Conservation (phyloP, 2,329 filamentous ascomycete genomes). For the Sporothrix humicola region DNA sequence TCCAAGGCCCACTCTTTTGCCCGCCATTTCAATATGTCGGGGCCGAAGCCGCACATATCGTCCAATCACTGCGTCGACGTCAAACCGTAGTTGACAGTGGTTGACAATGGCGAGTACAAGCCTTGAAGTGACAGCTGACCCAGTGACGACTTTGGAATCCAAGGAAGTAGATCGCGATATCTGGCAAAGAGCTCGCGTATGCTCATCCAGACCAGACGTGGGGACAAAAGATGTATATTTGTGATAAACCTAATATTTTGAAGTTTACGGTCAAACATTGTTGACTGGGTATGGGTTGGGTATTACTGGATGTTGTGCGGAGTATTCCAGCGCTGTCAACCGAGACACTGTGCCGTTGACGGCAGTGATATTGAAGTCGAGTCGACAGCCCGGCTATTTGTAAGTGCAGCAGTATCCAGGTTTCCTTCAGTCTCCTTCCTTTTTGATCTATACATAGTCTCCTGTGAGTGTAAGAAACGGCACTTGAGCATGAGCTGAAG, state of each 20-base stretch:
- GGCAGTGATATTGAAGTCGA: background rate
- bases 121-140: background rate
- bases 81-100: background rate
- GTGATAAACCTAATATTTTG: no score
- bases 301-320: no score
- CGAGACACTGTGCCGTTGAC: background rate
- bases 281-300: background rate
- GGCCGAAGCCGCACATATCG: constrained; percentile 32
- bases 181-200: no score
- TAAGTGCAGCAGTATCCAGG: background rate
- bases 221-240: no score
- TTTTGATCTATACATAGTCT: background rate
- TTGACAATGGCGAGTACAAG: background rate
- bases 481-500: background rate
- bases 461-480: background rate
- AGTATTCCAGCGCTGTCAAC: background rate
- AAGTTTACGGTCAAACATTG: no score
- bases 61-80: constrained; percentile 3
- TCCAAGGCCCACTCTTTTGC: constrained; percentile 16
- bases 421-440: background rate
- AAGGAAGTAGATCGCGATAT: background rate
- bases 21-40: constrained; percentile 22
- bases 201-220: no score
- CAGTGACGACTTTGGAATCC: background rate
- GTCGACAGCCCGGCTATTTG: background rate